These are phyloP conservation scores for Lasiosphaeria hispida DNA, from an alignment of 495 filamentous ascomycete species.

Conservation along the genomic window DNA sequence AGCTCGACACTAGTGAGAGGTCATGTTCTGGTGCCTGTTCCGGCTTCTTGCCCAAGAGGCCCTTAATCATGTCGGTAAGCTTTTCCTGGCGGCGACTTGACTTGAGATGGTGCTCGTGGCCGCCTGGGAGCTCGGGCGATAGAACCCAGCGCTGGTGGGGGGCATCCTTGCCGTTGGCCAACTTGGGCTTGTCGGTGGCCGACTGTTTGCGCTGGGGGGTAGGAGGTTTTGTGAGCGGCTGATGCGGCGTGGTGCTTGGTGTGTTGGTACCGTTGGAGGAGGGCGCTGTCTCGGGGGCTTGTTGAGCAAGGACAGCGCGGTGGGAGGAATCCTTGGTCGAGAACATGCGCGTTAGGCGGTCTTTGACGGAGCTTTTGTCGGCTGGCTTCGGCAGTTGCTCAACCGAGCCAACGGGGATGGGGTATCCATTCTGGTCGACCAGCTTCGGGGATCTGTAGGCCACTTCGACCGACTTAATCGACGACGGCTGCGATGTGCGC, in stretches of 20 bases:
- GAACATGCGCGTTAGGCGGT: conserved; percentile 51
- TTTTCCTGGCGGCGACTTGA: conserved; percentile 91
- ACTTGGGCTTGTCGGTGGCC: conserved; percentile 31
- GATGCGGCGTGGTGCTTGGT: conserved; percentile 13
- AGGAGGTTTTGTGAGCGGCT: conserved; percentile 21
- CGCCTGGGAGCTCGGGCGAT: conserved; percentile 47
- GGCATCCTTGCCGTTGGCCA: conserved; percentile 26
- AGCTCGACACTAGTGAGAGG: conserved; percentile 87
- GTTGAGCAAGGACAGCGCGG: conserved; percentile 7
- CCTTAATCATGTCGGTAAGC: conserved; percentile 83
- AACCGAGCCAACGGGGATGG: conserved; percentile 20
- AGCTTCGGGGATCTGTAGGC: conserved; percentile 38
- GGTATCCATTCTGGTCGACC: conserved; percentile 37
- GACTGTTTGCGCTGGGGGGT: conserved; percentile 31
- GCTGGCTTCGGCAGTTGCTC: conserved; percentile 35
- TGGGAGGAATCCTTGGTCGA: conserved; percentile 43
- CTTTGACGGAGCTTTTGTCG: conserved; percentile 49
- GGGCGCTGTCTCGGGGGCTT: conserved; percentile 20
- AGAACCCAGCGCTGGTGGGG: conserved; percentile 43
- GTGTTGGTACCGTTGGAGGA: conserved; percentile 12
- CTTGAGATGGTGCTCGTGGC: conserved; percentile 84
- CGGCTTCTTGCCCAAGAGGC: conserved; percentile 74
- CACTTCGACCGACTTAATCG: conserved; percentile 43
- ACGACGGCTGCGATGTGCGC: conserved; percentile 44
- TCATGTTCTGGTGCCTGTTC: conserved; percentile 75